Evolutionary conservation across 495 filamentous ascomycete genomes (phyloP), one percentile per base, ranked within the genome.

Genomic region (Parmelia sp.): DNA sequence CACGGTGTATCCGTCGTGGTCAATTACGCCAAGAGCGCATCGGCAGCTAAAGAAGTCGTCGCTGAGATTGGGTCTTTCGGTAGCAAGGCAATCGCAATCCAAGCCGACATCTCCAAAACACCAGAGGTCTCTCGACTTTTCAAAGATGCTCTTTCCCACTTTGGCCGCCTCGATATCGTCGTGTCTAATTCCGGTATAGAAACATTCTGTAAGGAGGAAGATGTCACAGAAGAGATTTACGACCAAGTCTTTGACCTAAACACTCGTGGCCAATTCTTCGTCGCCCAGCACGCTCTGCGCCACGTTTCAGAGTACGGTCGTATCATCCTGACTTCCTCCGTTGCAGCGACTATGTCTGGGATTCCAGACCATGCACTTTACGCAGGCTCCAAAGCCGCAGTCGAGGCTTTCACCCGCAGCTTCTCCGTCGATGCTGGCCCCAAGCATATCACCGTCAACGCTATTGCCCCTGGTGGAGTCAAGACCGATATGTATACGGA

Each of bases 401-500:
- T 92, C 60, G 89, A 91, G 71, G 87, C 86, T n/a, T 86, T 93
- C 72, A 85, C 86, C 65, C 86, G 89, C 73, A 82, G 81, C 61
- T 89, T 93, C 70, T 83, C 89, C 4, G 79, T 83, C 7, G 90
- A 93, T 72, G 89, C 86, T 68, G 89, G 89, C 21, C 79, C 80
- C 70, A 84, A 84, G 74, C 82, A 83, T 56, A 89, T 90, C 74
- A 92, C 88, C 0, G 88, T 90, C 65, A 91, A 91, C 63, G 85
- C 84, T 3, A 83, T 92, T 45, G 88, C 89, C 0, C 89, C 89
- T 0, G 89, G 87, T 21, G 89, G 88, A 12, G 84, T 91, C 73
- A 90, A 90, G 83, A 86, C 80, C 40, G 89, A 92, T 69, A 92
- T 91, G 89, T 90, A 83, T 74, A 75, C 82, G 37, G 78, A 83